Evolutionary conservation across 2,329 filamentous ascomycete species (phyloP), one percentile per base, ranked within the genome.

Genomic region (Dactylellina cionopaga): DNA sequence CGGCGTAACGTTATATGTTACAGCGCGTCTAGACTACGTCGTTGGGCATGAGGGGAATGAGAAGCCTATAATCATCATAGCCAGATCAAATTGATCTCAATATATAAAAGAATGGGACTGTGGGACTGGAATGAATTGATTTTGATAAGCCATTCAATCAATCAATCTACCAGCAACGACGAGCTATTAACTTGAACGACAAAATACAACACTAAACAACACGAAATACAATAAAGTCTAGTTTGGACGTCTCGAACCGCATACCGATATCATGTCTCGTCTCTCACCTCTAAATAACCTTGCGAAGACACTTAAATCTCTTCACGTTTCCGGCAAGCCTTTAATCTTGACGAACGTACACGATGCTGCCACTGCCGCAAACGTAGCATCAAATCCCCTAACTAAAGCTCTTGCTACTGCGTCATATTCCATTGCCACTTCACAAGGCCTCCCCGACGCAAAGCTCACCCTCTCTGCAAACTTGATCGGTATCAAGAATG

Each of bases 281-380:
- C 25, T 68, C 22, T 51, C 47, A 25, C 13, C 25, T 1, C 47
- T 65, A 2, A 72, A 72, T 44, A 52, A 44, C 46, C 62, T 73
- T 13, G 80, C 80, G 22, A 74, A 75, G 22, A 74, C 73, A 74
- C 73, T 84, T 79, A 68, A 79, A 75, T 52, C 78, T 76, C 83
- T 88, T 17, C 86, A 88, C 77, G 72, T 78, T 19, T 84, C 85
- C 0, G 82, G 83, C 1, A 76, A 80, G 0, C 86, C 86, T 10
- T 69, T 88, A 33, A 71, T 88, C 41, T 79, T 88, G 4, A 80
- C 85, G 9, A 88, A 88, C 75, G 80, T 86, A 74, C 87, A 84
- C 81, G 85, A 88, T 75, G 79, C 81, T 25, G 77, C 83, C 17
- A 83, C 85, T 2, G 83, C 86, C 35, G 77, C 78, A 11, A 76